A percentile compares a stretch with the other conserved stretches of the same genome.
Conservation (phyloP, 352 stramenopile species). For the Phytophthora capsici region DNA sequence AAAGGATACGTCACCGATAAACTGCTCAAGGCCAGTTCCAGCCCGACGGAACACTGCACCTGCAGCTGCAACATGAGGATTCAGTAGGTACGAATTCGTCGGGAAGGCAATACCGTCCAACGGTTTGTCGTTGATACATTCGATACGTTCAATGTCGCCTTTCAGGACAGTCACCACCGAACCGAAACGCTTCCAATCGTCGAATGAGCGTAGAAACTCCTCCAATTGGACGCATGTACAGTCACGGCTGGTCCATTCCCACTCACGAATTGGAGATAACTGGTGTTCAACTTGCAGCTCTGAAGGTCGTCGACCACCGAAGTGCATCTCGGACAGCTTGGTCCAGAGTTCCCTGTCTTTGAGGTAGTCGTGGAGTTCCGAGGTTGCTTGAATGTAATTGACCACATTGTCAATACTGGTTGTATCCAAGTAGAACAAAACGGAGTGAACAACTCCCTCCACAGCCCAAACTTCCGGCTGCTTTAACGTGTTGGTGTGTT, state of each 20-base stretch:
- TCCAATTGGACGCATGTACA: conserved; percentile 38
- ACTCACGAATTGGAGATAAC: conserved; percentile 30
- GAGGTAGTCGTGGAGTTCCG: conserved; percentile 28
- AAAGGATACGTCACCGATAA: conserved; percentile 48
- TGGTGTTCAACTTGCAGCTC: conserved; percentile 13
- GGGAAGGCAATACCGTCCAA: conserved; percentile 59
- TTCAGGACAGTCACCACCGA: conserved; percentile 33
- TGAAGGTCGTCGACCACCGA: conserved; percentile 25
- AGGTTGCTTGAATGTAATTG: conserved; percentile 4
- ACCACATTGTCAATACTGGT: conserved; percentile 26
- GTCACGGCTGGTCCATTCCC: conserved; percentile 31
- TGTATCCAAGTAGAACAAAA: conserved; percentile 33
- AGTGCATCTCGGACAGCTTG: conserved; percentile 37
- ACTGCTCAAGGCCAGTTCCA: conserved; percentile 31
- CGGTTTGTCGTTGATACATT: conserved; percentile 27
- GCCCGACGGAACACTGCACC: conserved; percentile 54
- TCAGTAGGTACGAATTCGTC: conserved; percentile 45
- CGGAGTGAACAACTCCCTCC: conserved; percentile 29
- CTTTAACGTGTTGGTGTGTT: no score
- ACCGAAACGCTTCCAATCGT: conserved; percentile 39
- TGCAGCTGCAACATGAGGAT: conserved; percentile 49
- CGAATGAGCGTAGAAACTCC: conserved; percentile 43
- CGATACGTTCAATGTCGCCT: conserved; percentile 45
- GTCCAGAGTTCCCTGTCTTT: conserved; percentile 48
- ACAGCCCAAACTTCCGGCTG: conserved; percentile 9